Base-by-base conservation (phyloP, 2,329 filamentous ascomycete species). In the Aureobasidium sp. region DNA sequence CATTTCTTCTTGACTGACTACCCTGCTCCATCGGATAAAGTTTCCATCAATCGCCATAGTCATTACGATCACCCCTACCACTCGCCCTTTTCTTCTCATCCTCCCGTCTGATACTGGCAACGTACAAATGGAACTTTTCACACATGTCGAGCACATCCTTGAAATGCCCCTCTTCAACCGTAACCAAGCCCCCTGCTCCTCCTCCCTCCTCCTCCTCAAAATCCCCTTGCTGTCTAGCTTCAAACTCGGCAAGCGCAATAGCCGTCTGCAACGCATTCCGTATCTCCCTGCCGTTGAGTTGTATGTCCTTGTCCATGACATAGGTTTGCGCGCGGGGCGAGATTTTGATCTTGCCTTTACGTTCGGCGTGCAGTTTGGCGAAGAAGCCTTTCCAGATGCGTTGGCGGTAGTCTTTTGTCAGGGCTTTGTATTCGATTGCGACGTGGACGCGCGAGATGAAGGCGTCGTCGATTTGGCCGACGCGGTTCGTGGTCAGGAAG, bases 241-340 rank as follows among this genome's bases (percentile, higher is more conserved):
- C 60, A 37, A 53, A n/a, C n/a, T n/a, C n/a, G n/a, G n/a, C n/a
- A n/a, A n/a, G n/a, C 3, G 68, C 63, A 12, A 64, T 55, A 6
- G 67, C 66, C 1, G 61, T 67, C 32, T 68, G 66, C 52, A 68
- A 68, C 1, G 67, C 67, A 52, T 70, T 70, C 14, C 60, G 58
- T 34, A 70, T 68, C 56, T 69, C 66, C 19, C 68, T 56, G 3
- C 68, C 68, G 52, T 70, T 71, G 66, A 67, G 69, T 6, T 55
- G 44, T 24, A 55, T 57, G 7, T 57, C 38, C 8, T 32, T 34
- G 10, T 58, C 29, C 21, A 58, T 40, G 7, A 52, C 25, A 35
- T 48, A 40, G 3, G 7, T 22, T 10, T 19, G 52, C 27, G 42
- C 38, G 44, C 19, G 19, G 4, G n/a, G 32, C 7, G 34, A 16